These are phyloP conservation scores for Hibiscus tridactylites DNA, from an alignment of 345 rosid genomes.

Conservation along the genomic window DNA sequence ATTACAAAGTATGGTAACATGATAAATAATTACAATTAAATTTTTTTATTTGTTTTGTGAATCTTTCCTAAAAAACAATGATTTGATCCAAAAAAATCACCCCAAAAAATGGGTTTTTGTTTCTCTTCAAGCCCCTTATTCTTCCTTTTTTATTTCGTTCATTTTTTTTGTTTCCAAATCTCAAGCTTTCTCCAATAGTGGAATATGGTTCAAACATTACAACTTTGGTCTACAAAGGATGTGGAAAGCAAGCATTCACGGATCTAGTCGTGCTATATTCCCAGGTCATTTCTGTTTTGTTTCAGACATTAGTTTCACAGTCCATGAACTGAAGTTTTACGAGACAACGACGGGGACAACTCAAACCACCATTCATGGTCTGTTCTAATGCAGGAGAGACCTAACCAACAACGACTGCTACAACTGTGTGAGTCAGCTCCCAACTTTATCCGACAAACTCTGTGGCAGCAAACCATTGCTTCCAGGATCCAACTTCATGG, in stretches of 20 bases:
- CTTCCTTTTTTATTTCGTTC: constrained; percentile 16
- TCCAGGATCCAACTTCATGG: constrained; percentile 81
- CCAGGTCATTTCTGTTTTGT: constrained; percentile 81
- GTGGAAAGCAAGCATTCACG: constrained; percentile 65
- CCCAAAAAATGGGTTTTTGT: constrained; percentile 38
- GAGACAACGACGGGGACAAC: constrained; percentile 71
- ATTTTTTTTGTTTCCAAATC: constrained; percentile 25
- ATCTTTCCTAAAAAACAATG: constrained; percentile 22
- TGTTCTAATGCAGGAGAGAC: constrained; percentile 95
- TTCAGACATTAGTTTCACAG: constrained; percentile 69
- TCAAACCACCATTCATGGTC: constrained; percentile 75
- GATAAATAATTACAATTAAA: too few relatives aligned
- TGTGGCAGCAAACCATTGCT: constrained; percentile 63
- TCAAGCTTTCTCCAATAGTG: constrained; percentile 16
- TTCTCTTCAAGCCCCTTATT: constrained; percentile 28
- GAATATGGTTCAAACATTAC: constrained; percentile 52
- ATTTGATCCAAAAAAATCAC: constrained; percentile 32
- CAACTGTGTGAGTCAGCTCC: constrained; percentile 83
- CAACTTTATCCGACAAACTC: constrained; percentile 58
- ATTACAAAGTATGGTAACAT: too few relatives aligned
- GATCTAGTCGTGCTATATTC: constrained; percentile 82
- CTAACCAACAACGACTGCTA: constrained; percentile 67
- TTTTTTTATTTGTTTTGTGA: constrained; percentile 14
- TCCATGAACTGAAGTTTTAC: constrained; percentile 72
- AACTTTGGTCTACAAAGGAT: constrained; percentile 78